Base-by-base conservation (phyloP, 2,329 filamentous ascomycete species). In the Huntiella moniliformis region DNA sequence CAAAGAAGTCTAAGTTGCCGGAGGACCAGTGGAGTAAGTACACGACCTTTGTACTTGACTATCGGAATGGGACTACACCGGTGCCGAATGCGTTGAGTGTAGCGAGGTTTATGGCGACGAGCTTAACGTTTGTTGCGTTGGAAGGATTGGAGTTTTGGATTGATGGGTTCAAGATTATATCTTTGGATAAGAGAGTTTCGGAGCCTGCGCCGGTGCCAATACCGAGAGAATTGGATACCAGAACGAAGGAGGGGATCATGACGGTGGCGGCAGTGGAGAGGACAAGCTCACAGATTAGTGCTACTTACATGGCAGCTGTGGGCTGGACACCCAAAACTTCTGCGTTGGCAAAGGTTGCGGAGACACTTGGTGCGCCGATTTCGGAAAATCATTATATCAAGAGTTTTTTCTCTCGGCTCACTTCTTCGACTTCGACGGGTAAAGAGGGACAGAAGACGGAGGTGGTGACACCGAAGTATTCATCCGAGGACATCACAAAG, bases 21-120 rank as follows among this genome's bases (percentile, higher is more conserved):
- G 67, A 74, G 39, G 73, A 74, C 17, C 71, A 85, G 56, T 63
- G 68, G 12, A 80, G 70, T 46, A 67, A 67, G 31, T 74, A 88
- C 54, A 98, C 92, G 2, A 82, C 80, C n/a, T 98, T 98, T 58
- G 78, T 95, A 40, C 70, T 98, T 40, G 87, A 96, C 57, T 95
- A 96, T 61, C 74, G 91, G 56, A 95, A 92, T 58, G 74, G 74
- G 28, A 87, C 82, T 0, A 88, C 86, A 1, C 84, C 87, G 1
- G 64, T 96, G 42, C 91, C 92, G 3, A 84, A 85, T 50, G 65
- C 98, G 6, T 67, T 93, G 18, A 86, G 84, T 1, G 70, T 98
- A 45, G 80, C 82, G 56, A 87, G 95, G 60, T 98, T 98, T 54
- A 66, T 98, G 42, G 83, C 87, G 3, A 96, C 87, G 5, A 95